A percentile compares a stretch with the other conserved stretches of the same genome.
phyloP scores from a whole-genome alignment of 192 early-diverging fungal species.

The Umbelopsis sp. region DNA sequence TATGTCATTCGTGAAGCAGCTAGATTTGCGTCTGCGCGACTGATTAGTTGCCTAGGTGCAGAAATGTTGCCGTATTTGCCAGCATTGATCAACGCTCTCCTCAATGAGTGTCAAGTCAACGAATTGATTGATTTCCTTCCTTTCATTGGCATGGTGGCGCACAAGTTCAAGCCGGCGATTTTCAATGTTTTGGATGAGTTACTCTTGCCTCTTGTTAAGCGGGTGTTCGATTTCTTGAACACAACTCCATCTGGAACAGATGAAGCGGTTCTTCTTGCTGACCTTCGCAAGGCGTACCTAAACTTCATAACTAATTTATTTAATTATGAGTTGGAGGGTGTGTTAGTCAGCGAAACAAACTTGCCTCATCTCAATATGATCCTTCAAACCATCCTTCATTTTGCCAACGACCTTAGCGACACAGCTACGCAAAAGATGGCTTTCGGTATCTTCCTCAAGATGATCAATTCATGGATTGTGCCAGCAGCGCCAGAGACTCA shows the following conservation, averaged over 20 bases:
- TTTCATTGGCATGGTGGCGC: slow-evolving; percentile 81
- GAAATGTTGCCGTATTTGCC: slow-evolving; percentile 83
- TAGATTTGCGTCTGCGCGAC: slow-evolving; percentile 79
- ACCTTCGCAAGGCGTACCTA: slow-evolving; percentile 84
- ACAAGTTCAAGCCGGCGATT: slow-evolving; percentile 86
- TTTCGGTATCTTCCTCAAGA: slow-evolving; percentile 69
- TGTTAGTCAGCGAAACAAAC: slow-evolving; percentile 76
- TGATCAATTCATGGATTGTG: slow-evolving; percentile 66
- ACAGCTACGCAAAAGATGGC: slow-evolving; percentile 64
- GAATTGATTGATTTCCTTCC: slow-evolving; percentile 87
- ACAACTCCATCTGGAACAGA: slow-evolving; percentile 86
- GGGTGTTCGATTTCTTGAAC: slow-evolving; percentile 84
- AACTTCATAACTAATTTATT: slow-evolving; percentile 79
- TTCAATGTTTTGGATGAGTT: slow-evolving; percentile 73
- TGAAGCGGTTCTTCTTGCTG: slow-evolving; percentile 74
- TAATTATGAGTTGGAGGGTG: slow-evolving; percentile 74
- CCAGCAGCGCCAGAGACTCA: slow-evolving; percentile 16
- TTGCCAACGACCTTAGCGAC: slow-evolving; percentile 64
- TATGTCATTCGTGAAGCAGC: slow-evolving; percentile 71
- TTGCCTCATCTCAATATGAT: slow-evolving; percentile 60
- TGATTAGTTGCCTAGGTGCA: slow-evolving; percentile 84
- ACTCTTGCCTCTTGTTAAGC: slow-evolving; percentile 76
- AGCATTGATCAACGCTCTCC: slow-evolving; percentile 73
- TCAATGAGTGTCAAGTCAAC: slow-evolving; percentile 73
- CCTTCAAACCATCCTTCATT: slow-evolving; percentile 69